Evolutionary conservation across 208 protist species (phyloP), one percentile per base, ranked within the genome.

Genomic region (Wallacemonas sp.): DNA sequence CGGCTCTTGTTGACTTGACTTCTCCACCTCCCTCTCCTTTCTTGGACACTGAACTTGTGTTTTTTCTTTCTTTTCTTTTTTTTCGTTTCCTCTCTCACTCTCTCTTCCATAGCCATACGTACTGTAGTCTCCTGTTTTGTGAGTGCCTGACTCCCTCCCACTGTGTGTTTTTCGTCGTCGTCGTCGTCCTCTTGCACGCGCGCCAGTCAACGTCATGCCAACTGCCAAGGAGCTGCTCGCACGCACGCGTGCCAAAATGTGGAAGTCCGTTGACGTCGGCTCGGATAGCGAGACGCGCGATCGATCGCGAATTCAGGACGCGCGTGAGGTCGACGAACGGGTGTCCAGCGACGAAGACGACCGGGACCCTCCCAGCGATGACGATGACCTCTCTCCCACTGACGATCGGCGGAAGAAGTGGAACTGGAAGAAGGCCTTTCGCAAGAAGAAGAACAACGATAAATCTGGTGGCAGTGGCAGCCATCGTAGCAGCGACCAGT

Each of bases 151-250:
- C n/a, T n/a, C n/a, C n/a, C n/a, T n/a, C n/a, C n/a, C n/a, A n/a
- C n/a, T n/a, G n/a, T n/a, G n/a, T n/a, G n/a, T n/a, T n/a, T n/a
- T n/a, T n/a, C n/a, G n/a, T n/a, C n/a, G n/a, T n/a, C n/a, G n/a
- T n/a, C n/a, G n/a, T n/a, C n/a, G n/a, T n/a, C 55, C 27, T 63
- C 34, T 61, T 41, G n/a, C n/a, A n/a, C 46, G 17, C 27, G 30
- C n/a, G 4, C 38, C 26, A 0, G 11, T 17, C 16, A 21, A 1
- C 33, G 4, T 14, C 23, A 74, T 79, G 74, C 49, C 63, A n/a
- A 52, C 61, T 0, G 57, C 74, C 17, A 54, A 56, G 8, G 68
- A 79, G 29, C 33, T 74, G 8, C 58, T 74, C 2, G 34, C 39
- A 16, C 63, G 68, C 16, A 39, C 74, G 1, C 47, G 60, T 1